Conservation (phyloP, 345 rosid genomes). For the Mangifera indica region DNA sequence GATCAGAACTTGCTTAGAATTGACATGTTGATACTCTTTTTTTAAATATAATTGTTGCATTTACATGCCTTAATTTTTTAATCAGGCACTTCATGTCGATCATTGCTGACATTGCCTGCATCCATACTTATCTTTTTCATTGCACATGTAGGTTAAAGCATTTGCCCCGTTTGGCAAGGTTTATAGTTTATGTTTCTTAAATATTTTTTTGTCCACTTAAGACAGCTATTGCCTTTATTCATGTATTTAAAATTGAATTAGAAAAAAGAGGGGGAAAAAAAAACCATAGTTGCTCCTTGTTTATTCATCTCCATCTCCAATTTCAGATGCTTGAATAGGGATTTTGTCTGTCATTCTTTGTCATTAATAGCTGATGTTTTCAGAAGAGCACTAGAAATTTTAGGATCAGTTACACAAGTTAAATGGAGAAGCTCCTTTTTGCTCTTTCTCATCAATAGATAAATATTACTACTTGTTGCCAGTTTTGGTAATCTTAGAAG, state of each 20-base stretch:
- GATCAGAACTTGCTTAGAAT: neutral
- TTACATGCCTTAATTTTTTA: constrained; percentile 1
- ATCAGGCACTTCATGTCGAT: neutral
- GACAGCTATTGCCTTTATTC: too few relatives aligned
- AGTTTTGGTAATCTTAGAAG: too few relatives aligned
- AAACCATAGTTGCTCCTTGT: neutral
- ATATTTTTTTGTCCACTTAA: neutral
- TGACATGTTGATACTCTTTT: constrained; percentile 14
- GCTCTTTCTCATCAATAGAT: neutral
- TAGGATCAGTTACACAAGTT: neutral
- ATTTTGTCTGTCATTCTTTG: too few relatives aligned
- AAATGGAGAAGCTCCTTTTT: neutral
- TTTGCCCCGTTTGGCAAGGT: too few relatives aligned
- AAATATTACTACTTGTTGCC: neutral
- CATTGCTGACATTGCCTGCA: constrained; percentile 1
- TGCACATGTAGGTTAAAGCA: neutral
- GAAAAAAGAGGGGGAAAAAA: neutral
- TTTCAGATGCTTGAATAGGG: too few relatives aligned
- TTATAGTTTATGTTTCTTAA: too few relatives aligned
- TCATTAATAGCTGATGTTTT: neutral
- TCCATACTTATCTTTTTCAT: neutral
- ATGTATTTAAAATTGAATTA: neutral
- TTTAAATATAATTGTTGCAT: constrained; percentile 5
- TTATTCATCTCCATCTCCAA: too few relatives aligned
- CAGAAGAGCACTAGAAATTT: too few relatives aligned